Percentiles rank a stretch among this genome's conserved stretches.
These are phyloP conservation scores for Didymella exigua DNA, from an alignment of 2,329 filamentous ascomycete genomes.

Conservation along the genomic window DNA sequence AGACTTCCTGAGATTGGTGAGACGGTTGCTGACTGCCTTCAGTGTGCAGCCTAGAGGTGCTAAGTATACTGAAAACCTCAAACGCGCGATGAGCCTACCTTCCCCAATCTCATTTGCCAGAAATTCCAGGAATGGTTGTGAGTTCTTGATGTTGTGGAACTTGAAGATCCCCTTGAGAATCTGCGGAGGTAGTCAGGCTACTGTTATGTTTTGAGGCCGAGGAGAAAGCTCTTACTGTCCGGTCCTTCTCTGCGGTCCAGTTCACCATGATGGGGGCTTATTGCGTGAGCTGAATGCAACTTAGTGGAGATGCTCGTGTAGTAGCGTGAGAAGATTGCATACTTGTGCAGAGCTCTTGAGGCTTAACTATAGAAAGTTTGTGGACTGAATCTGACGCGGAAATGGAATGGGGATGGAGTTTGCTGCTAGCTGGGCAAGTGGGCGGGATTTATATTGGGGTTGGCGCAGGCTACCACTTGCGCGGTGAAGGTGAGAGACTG, in stretches of 20 bases:
- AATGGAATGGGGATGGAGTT: background rate
- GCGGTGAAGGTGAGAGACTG: constrained; percentile 14
- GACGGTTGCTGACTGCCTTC: constrained; percentile 33
- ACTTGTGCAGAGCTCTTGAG: background rate
- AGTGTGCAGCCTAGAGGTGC: constrained; percentile 27
- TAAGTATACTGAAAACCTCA: background rate
- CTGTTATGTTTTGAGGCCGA: too few species aligned
- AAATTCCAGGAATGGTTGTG: background rate
- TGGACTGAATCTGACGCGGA: background rate
- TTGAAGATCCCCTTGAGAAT: constrained; percentile 10
- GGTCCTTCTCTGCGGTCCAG: background rate
- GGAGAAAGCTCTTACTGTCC: background rate
- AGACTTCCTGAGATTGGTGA: constrained; percentile 25
- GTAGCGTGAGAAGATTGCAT: background rate
- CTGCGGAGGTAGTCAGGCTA: background rate
- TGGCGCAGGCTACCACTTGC: background rate
- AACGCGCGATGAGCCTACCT: background rate
- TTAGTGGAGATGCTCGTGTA: background rate
- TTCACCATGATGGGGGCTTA: constrained; percentile 1
- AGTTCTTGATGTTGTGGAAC: constrained; percentile 12
- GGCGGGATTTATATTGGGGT: background rate
- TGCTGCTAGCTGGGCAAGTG: background rate
- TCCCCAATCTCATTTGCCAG: constrained; percentile 1
- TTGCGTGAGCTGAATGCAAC: background rate
- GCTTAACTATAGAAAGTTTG: background rate